Evolutionary conservation across 306 rosid genomes (phyloP), one percentile per base, ranked within the genome.

Genomic region (Dalbergia oliveri): DNA sequence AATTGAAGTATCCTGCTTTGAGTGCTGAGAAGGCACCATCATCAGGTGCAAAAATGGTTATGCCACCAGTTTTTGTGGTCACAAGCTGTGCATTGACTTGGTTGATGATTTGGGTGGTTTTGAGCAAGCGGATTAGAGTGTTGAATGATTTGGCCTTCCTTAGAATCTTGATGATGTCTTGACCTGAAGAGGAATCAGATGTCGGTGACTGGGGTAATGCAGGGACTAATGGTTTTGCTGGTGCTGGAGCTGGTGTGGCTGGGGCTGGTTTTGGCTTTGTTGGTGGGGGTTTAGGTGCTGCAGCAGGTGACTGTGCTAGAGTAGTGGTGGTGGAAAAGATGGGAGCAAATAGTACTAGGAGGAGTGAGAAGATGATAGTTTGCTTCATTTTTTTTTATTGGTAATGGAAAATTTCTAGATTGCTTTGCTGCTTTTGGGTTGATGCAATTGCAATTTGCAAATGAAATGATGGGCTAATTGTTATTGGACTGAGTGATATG

Each of bases 1-100:
- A 83, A 64, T 91, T 91, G 58, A 89, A 90, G 80, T 87, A 89
- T 0, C 96, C 91, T 1, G 90, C 72, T 73, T 86, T 85, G 81
- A 91, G 97, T 8, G 57, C 73, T 0, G 91, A 73, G 67, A 91
- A 91, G 6, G 93, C 90, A 4, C 76, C 81, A 11, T 91, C 93
- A 10, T 84, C 86, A 0, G 89, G 94, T 8, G 92, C 91, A 1
- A 91, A 79, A 13, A 91, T 26, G 44, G 97, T 88, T 59, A 88
- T 37, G 6, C 89, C 91, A 0, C 87, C 82, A 2, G 71, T 12
- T 75, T 87, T 86, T 56, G 92, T 58, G 4, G 86, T 75, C 26
- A 85, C 87, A 2, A 91, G 84, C 59, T 88, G 90, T 14, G 84
- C 82, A 16, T 89, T 87, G 45, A 91, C 76, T 78, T 89, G 94